These are phyloP conservation scores for Diddensiella transvaalensis DNA, from an alignment of 805 yeast species.

Conservation along the genomic window DNA sequence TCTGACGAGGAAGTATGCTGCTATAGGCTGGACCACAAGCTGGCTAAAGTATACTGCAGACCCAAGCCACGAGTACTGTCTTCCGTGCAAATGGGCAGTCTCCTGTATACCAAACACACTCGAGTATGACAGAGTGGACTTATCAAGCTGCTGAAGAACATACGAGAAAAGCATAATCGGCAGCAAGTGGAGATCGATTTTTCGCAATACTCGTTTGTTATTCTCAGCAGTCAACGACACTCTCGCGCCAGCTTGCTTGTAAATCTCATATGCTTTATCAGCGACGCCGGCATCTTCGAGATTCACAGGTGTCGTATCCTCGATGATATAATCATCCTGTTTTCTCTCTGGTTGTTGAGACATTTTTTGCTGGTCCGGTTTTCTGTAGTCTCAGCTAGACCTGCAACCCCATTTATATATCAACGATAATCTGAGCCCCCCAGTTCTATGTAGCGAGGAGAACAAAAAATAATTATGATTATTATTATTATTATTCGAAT, in stretches of 20 bases:
- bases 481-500: no score
- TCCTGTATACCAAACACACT: constrained; percentile 46
- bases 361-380: no score
- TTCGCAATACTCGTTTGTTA: constrained; percentile 24
- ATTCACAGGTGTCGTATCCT: not conserved
- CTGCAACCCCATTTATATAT: not conserved
- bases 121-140: constrained; percentile 47
- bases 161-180: constrained; percentile 16
- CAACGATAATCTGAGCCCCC: no score
- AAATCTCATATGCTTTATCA: not conserved
- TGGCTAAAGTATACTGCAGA: constrained; percentile 62
- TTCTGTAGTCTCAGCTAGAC: no score
- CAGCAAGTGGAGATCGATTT: constrained; percentile 22
- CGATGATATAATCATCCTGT: not conserved
- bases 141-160: constrained; percentile 38
- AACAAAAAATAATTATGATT: no score
- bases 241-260: not conserved
- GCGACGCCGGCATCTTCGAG: not conserved
- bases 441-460: no score
- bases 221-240: constrained; percentile 29
- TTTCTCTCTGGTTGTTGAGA: not conserved
- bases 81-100: constrained; percentile 39
- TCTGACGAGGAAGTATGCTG: constrained; percentile 44
- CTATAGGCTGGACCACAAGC: constrained; percentile 51
- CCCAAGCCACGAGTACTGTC: constrained; percentile 33